Evolutionary conservation across 2,329 filamentous ascomycete genomes (phyloP).

Genomic region (Pyrenochaeta sp.): DNA sequence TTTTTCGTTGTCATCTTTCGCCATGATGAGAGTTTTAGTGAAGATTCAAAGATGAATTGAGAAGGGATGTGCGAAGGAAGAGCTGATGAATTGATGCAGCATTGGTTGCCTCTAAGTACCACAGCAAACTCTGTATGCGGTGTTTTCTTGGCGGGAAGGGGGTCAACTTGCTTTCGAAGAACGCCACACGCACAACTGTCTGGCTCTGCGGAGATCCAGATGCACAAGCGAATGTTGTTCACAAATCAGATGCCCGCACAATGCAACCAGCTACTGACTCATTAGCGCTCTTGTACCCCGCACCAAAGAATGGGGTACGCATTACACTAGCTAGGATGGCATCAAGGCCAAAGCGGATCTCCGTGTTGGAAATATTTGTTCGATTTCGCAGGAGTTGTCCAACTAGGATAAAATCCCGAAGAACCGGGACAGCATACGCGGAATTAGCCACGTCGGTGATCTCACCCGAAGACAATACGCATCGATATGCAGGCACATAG

Average conservation of each 20-base stretch:
- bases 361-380: not conserved
- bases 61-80: not conserved
- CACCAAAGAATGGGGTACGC: not conserved
- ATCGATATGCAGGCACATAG: not conserved
- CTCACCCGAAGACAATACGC: not conserved
- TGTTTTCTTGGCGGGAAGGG: not conserved
- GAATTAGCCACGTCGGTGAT: not conserved
- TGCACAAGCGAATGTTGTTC: not conserved
- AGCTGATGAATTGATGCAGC: not conserved
- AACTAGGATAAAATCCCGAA: not conserved
- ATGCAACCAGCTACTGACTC: not conserved
- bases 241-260: not conserved
- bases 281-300: not conserved
- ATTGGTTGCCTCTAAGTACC: not conserved
- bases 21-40: not conserved
- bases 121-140: not conserved
- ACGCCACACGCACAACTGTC: not conserved
- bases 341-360: not conserved
- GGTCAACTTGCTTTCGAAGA: not conserved
- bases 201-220: not conserved
- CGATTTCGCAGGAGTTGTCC: not conserved
- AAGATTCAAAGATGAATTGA: not conserved
- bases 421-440: not conserved
- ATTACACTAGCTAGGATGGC: not conserved
- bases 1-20: slow-evolving; percentile 8